A percentile compares a stretch with the other conserved stretches of the same genome.
Conservation (phyloP, 2,329 filamentous ascomycete species). For the Cladosporium sp. region DNA sequence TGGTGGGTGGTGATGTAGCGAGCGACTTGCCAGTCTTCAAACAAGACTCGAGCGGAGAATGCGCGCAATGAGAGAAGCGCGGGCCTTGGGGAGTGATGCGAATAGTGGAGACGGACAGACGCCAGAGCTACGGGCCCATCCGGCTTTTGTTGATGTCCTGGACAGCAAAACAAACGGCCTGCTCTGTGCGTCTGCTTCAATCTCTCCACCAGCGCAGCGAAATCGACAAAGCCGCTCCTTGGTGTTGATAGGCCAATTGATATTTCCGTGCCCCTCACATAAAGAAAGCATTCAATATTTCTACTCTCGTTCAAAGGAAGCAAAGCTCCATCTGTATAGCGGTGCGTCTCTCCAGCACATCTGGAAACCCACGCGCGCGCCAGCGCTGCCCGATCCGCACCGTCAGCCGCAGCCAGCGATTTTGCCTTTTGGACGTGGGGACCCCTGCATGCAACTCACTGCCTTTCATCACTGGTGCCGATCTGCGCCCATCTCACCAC, state of each 20-base stretch:
- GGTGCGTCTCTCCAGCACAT: not conserved
- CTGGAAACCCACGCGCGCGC: not conserved
- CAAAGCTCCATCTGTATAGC: not conserved
- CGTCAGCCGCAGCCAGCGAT: conserved; percentile 13
- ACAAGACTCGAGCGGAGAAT: conserved; percentile 5
- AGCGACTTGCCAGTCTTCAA: not conserved
- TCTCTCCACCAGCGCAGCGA: too few species aligned
- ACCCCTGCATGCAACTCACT: conserved; percentile 16
- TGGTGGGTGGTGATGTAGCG: conserved; percentile 1
- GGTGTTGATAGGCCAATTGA: not conserved
- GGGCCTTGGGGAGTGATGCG: conserved; percentile 1
- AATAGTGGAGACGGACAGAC: not conserved
- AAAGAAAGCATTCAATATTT: not conserved
- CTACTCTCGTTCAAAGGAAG: not conserved
- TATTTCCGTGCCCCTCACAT: not conserved
- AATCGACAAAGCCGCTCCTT: not conserved
- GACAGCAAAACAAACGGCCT: not conserved
- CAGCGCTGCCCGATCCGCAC: conserved; percentile 1
- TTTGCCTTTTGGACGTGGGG: conserved; percentile 9
- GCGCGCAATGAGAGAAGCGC: not conserved
- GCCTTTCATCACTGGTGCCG: not conserved
- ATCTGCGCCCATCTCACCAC: not conserved
- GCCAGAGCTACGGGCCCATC: not conserved
- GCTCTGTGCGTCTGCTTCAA: too few species aligned
- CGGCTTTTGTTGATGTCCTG: not conserved